These are phyloP conservation scores for Entonaema liquescens DNA, from an alignment of 495 filamentous ascomycete species.

Conservation along the genomic window DNA sequence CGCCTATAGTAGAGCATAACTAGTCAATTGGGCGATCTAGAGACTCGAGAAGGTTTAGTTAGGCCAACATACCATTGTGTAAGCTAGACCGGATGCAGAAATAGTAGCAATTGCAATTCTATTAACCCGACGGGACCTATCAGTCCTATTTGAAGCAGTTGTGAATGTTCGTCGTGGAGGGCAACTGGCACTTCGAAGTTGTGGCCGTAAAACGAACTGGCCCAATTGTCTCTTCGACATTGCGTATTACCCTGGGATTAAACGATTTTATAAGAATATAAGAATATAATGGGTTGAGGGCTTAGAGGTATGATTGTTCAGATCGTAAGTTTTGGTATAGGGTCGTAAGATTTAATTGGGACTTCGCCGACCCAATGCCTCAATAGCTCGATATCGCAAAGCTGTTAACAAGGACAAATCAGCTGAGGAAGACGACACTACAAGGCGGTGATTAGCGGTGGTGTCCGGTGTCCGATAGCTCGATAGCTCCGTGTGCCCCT, in stretches of 20 bases:
- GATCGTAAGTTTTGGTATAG: conserved; percentile 32
- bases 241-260: conserved; percentile 2
- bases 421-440: neutral
- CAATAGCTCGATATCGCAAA: conserved; percentile 18
- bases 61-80: conserved; percentile 40
- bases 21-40: conserved; percentile 31
- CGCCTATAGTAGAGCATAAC: conserved; percentile 42
- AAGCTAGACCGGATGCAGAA: conserved; percentile 35
- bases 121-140: conserved; percentile 34
- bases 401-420: neutral
- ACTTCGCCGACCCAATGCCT: conserved; percentile 23
- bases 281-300: neutral
- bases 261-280: conserved; percentile 32
- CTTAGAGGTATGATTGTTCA: neutral
- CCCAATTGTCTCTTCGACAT: conserved; percentile 42
- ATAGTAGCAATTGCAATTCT: conserved; percentile 35
- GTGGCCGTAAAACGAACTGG: conserved; percentile 38
- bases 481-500: neutral
- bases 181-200: conserved; percentile 22
- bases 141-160: conserved; percentile 25
- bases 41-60: neutral
- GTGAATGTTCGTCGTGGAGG: conserved; percentile 38
- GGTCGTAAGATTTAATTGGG: conserved; percentile 44
- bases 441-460: neutral
- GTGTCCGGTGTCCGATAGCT: neutral